phyloP scores from a whole-genome alignment of 1,139 yeast genomes.

The Candida sp. region DNA sequence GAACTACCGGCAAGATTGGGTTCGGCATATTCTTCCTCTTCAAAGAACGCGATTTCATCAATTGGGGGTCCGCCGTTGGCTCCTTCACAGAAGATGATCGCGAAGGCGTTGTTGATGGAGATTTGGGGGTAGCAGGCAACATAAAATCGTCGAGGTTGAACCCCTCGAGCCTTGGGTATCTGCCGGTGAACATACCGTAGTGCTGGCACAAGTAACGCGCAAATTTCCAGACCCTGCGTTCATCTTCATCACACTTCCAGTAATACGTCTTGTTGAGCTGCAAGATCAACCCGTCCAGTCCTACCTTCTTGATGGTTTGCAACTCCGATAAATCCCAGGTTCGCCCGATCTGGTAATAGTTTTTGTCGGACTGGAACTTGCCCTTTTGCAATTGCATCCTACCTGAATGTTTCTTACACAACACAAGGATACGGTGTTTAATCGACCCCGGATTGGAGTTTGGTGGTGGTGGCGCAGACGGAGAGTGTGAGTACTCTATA shows the following conservation, averaged over 20 bases:
- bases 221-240: constrained; percentile 64
- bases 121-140: constrained; percentile 31
- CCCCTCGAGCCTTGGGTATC: constrained; percentile 61
- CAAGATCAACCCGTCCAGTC: constrained; percentile 62
- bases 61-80: constrained; percentile 25
- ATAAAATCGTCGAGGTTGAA: constrained; percentile 39
- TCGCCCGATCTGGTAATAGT: constrained; percentile 87
- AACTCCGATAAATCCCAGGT: constrained; percentile 91
- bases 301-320: constrained; percentile 53
- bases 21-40: constrained; percentile 31
- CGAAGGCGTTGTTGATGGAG: constrained; percentile 9
- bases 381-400: constrained; percentile 85
- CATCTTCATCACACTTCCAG: constrained; percentile 79
- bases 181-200: constrained; percentile 69
- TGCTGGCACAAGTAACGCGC: constrained; percentile 64
- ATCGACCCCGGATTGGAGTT: constrained; percentile 35
- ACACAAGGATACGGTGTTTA: constrained; percentile 43
- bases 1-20: constrained; percentile 15
- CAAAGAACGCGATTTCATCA: constrained; percentile 27
- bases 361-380: constrained; percentile 70
- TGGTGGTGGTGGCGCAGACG: constrained; percentile 45
- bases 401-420: constrained; percentile 54
- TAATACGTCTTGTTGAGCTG: constrained; percentile 79
- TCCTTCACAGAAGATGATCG: constrained; percentile 11
- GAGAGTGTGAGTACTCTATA: constrained; percentile 43